These are phyloP conservation scores for Mrakia frigida DNA, from an alignment of 768 basidiomycete genomes.

Conservation along the genomic window DNA sequence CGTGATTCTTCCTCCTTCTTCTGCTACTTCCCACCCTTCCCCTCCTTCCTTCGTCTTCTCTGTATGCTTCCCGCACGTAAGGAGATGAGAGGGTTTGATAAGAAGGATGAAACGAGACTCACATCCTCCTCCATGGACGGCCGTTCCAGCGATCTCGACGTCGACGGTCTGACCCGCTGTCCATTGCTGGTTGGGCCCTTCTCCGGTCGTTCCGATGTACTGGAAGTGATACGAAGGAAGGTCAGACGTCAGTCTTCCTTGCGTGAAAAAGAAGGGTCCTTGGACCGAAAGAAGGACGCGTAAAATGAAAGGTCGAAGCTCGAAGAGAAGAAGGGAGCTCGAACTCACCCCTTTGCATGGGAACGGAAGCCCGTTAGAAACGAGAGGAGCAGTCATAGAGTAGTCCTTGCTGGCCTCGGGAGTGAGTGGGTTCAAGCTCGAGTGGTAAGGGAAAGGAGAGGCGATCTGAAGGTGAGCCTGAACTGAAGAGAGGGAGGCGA, in stretches of 20 bases:
- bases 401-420: conserved; percentile 42
- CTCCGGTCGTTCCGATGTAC: conserved; percentile 38
- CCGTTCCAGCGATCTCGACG: conserved; percentile 41
- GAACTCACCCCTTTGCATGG: conserved; percentile 41
- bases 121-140: conserved; percentile 45
- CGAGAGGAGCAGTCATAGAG: conserved; percentile 42
- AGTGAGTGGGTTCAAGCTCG: conserved; percentile 37
- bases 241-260: no score
- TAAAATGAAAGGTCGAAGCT: no score
- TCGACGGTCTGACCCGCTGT: conserved; percentile 41
- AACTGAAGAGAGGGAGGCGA: neutral
- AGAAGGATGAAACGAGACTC: neutral
- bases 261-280: no score
- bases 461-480: conserved; percentile 36
- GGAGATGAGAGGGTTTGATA: no score
- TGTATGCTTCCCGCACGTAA: neutral
- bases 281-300: no score
- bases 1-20: neutral
- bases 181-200: conserved; percentile 35
- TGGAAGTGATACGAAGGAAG: no score
- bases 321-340: no score
- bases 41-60: neutral
- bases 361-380: conserved; percentile 40
- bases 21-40: neutral
- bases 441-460: neutral